Evolutionary conservation across 1,284 basidiomycete species (phyloP).

Genomic region (Inonotus hispidus): DNA sequence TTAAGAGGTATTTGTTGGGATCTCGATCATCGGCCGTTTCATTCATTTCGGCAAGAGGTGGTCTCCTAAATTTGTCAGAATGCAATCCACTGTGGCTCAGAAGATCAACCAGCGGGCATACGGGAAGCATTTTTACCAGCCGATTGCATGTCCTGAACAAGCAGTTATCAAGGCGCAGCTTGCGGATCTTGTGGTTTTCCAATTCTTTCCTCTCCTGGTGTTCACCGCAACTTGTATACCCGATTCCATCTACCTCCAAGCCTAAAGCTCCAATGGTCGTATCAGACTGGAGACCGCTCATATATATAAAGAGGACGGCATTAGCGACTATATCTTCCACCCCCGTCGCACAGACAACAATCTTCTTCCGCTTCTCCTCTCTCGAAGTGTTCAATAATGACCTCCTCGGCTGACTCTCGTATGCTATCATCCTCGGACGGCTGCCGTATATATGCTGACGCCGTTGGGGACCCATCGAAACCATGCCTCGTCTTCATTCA

Average conservation of each 20-base stretch:
- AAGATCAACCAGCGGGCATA: background rate
- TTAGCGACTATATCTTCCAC: background rate
- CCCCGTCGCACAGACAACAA: background rate
- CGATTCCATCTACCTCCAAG: background rate
- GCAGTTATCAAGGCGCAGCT: background rate
- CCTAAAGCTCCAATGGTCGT: background rate
- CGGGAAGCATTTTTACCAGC: background rate
- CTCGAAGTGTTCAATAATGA: background rate
- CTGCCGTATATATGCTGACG: conserved; percentile 24
- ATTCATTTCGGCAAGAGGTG: background rate
- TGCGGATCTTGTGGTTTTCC: background rate
- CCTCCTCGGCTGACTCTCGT: background rate
- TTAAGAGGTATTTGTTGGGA: background rate
- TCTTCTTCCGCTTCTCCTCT: background rate
- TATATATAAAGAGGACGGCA: background rate
- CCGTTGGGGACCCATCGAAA: conserved; percentile 21
- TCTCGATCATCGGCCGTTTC: background rate
- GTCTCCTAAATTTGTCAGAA: background rate
- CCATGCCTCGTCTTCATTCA: conserved; percentile 24
- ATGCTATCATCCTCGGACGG: conserved; percentile 23
- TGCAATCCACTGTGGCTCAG: background rate
- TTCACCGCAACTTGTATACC: too few species aligned
- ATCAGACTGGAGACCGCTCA: background rate
- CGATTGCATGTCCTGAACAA: background rate
- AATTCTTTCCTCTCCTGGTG: background rate